phyloP scores from a whole-genome alignment of 495 filamentous ascomycete species.

The Coniosporium apollinis region DNA sequence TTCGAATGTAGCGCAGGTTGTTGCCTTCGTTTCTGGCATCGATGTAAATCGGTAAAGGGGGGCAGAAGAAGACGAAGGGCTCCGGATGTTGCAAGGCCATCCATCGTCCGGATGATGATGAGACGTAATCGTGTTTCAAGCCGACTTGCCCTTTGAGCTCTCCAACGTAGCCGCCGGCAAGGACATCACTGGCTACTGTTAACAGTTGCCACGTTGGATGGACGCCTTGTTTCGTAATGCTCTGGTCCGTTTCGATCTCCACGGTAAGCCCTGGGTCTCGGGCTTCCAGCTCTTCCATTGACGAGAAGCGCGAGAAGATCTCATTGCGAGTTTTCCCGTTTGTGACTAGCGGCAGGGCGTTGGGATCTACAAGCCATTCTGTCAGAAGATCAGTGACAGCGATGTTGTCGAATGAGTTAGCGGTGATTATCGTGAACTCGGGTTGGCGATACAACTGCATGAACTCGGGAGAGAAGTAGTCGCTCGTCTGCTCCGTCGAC shows the following conservation, averaged over 20 bases:
- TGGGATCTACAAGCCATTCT: constrained; percentile 53
- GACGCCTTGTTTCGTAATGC: constrained; percentile 27
- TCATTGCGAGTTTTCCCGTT: constrained; percentile 22
- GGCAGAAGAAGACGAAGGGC: constrained; percentile 28
- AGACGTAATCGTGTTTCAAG: constrained; percentile 56
- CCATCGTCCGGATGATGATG: constrained; percentile 60
- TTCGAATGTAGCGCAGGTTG: constrained; percentile 61
- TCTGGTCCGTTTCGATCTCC: constrained; percentile 29
- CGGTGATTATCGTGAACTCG: constrained; percentile 36
- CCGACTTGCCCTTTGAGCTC: constrained; percentile 81
- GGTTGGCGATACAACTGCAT: constrained; percentile 47
- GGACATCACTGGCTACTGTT: constrained; percentile 42
- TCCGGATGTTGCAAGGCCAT: constrained; percentile 58
- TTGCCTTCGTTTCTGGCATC: constrained; percentile 78
- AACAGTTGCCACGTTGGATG: constrained; percentile 55
- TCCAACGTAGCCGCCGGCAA: constrained; percentile 53
- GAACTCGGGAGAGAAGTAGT: constrained; percentile 56
- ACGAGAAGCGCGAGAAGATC: constrained; percentile 39
- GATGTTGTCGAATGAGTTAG: constrained; percentile 53
- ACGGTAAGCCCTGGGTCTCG: constrained; percentile 32
- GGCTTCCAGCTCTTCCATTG: constrained; percentile 37
- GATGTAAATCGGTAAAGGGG: constrained; percentile 53
- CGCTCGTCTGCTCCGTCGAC: constrained; percentile 35
- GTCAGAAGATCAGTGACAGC: constrained; percentile 48
- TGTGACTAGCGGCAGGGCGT: constrained; percentile 27